Evolutionary conservation across 306 rosid species (phyloP).

Genomic region (Crotalaria pallida): DNA sequence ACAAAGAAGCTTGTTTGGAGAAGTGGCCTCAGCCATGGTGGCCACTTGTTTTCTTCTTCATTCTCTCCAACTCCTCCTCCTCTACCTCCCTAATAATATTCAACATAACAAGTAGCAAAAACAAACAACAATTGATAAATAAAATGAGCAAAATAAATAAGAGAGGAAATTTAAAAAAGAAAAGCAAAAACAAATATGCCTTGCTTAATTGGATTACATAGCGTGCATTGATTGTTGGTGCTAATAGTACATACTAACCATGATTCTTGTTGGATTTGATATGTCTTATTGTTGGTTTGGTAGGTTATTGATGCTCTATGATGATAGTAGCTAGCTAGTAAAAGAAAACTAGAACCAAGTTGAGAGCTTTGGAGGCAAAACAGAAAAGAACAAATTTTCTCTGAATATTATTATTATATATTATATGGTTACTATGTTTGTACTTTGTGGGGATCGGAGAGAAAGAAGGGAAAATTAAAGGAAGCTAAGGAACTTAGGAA

Average conservation of each 20-base stretch:
- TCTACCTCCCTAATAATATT: conserved; percentile 34
- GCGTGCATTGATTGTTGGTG: neutral
- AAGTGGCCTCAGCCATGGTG: conserved; percentile 58
- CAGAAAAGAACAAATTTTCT: conserved; percentile 12
- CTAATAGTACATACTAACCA: conserved; percentile 36
- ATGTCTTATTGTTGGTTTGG: conserved; percentile 16
- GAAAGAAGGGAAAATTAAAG: neutral
- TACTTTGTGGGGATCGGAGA: neutral
- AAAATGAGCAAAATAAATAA: neutral
- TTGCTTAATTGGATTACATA: too few relatives aligned
- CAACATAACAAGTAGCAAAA: neutral
- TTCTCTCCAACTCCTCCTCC: conserved; percentile 22
- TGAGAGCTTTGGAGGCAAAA: neutral
- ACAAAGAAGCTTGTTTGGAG: conserved; percentile 55
- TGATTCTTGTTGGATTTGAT: conserved; percentile 33
- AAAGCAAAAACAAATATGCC: neutral
- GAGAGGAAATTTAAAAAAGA: neutral
- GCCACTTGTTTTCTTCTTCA: conserved; percentile 50
- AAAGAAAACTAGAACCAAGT: neutral
- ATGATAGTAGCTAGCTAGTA: neutral
- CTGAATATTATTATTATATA: neutral
- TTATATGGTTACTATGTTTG: neutral
- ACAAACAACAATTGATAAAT: neutral
- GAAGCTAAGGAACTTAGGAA: neutral
- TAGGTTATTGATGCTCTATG: conserved; percentile 16